Evolutionary conservation across 2,329 filamentous ascomycete genomes (phyloP), one percentile per base, ranked within the genome.

Genomic region (Aspergillus fijiensis): DNA sequence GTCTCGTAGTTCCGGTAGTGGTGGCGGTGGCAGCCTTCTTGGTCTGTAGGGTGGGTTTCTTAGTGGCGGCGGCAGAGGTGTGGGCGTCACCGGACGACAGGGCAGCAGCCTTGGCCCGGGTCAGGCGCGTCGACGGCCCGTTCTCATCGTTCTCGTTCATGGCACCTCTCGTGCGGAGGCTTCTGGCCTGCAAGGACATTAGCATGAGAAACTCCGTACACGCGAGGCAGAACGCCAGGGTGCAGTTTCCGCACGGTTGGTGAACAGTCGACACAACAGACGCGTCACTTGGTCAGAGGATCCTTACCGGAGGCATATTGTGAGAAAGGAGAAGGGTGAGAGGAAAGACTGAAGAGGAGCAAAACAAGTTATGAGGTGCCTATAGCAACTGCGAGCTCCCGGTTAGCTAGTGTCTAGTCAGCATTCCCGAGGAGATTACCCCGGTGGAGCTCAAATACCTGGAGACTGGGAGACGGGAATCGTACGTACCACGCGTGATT

Each of bases 61-160:
- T 87, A 25, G 81, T 78, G 57, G 80, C 77, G 56, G 89, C 89
- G 68, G 89, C 88, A 68, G 82, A 84, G 72, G 81, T 83, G 63
- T 75, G 69, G 61, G 72, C 67, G 55, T 77, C 76, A 58, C 75
- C 75, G 47, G 75, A 76, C 47, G 74, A 76, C 47, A 85, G 83
- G 51, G 90, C 89, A 60, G 92, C 91, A 55, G 92, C 88, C 81
- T 98, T 97, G 67, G 95, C 93, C 80, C 95, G 87, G 70, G 95
- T 98, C 75, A 97, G 82, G 80, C 93, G 92, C 79, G 90, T 91
- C 63, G 90, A 87, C 60, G 82, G 80, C 65, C 79, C 85, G 76
- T 96, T 96, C 82, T 97, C 95, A 76, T 97, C 94, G 75, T 97
- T 97, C 82, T 97, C 93, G 78, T 96, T 95, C 67, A 89, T 89